phyloP scores from a whole-genome alignment of 1,284 basidiomycete species.

The Agroathelia rolfsii region DNA sequence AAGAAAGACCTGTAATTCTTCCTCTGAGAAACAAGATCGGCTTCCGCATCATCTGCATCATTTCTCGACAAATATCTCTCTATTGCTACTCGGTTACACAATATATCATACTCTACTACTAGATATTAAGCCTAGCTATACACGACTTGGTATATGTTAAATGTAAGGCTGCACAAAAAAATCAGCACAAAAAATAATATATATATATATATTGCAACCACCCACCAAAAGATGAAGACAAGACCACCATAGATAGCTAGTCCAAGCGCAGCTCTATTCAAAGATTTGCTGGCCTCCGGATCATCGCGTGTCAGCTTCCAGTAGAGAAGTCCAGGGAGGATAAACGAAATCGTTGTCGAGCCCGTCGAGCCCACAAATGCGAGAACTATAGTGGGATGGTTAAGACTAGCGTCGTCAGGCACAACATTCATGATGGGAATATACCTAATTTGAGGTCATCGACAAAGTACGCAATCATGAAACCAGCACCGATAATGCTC shows the following conservation, averaged over 20 bases:
- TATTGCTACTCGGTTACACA: slow-evolving; percentile 17
- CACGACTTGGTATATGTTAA: slow-evolving; percentile 62
- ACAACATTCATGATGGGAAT: no score
- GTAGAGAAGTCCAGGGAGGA: slow-evolving; percentile 83
- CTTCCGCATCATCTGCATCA: slow-evolving; percentile 6
- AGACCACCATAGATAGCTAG: slow-evolving; percentile 70
- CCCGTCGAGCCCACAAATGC: slow-evolving; percentile 97
- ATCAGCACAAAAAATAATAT: slow-evolving; percentile 9
- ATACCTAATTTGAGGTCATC: slow-evolving; percentile 76
- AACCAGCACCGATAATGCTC: slow-evolving; percentile 61
- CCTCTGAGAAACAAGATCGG: slow-evolving; percentile 3
- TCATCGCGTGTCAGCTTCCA: slow-evolving; percentile 77
- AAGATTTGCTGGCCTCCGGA: slow-evolving; percentile 39
- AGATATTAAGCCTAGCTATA: slow-evolving; percentile 17
- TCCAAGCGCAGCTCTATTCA: slow-evolving; percentile 56
- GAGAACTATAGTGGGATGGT: no score
- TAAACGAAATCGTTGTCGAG: slow-evolving; percentile 95
- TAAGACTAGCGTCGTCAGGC: neutral
- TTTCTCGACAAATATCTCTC: slow-evolving; percentile 4
- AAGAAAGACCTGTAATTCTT: slow-evolving; percentile 2
- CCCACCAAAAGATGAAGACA: slow-evolving; percentile 84
- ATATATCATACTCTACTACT: slow-evolving; percentile 8
- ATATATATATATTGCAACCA: no score
- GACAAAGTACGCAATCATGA: slow-evolving; percentile 75
- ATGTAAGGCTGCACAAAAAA: slow-evolving; percentile 50